Conservation (phyloP, 176 grass and related monocot genomes). For the Cenchrus americanus region DNA sequence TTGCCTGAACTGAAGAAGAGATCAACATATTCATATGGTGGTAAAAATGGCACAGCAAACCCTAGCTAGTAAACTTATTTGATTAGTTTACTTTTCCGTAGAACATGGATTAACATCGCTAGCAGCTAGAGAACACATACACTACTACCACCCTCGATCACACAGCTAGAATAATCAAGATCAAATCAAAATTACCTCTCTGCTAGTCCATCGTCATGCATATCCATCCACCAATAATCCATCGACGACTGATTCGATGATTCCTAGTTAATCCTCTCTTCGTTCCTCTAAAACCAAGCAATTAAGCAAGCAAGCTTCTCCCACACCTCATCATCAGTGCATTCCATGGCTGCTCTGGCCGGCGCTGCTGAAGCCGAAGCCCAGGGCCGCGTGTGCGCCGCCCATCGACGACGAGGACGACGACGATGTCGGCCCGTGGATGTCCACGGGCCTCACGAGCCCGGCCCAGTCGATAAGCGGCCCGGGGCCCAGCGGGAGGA, state of each 20-base stretch:
- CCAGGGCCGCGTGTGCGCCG: slow-evolving; percentile 52
- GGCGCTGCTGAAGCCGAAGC: slow-evolving; percentile 63
- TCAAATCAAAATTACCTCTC: slow-evolving; percentile 78
- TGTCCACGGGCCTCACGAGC: slow-evolving; percentile 50
- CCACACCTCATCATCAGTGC: slow-evolving; percentile 35
- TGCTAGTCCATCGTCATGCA: slow-evolving; percentile 42
- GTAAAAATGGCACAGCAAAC: slow-evolving; percentile 29
- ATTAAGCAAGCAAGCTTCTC: neutral
- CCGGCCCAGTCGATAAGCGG: slow-evolving; percentile 49
- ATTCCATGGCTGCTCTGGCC: slow-evolving; percentile 69
- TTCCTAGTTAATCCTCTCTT: slow-evolving; percentile 41
- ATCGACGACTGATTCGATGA: neutral
- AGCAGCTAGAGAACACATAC: neutral
- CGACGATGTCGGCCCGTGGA: slow-evolving; percentile 67
- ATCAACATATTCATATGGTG: neutral
- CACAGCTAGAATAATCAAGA: slow-evolving; percentile 29
- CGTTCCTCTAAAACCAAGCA: neutral
- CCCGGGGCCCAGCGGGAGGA: slow-evolving; percentile 44
- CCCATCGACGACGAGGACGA: slow-evolving; percentile 86
- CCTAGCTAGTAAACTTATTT: slow-evolving; percentile 61
- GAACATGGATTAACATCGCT: slow-evolving; percentile 19
- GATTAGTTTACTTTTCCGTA: slow-evolving; percentile 42
- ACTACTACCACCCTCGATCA: neutral
- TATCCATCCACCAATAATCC: slow-evolving; percentile 13
- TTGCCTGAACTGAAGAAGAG: neutral